A percentile compares a stretch with the other conserved stretches of the same genome.
These are phyloP conservation scores for Dactylella cylindrospora DNA, from an alignment of 2,329 filamentous ascomycete genomes.

Conservation along the genomic window DNA sequence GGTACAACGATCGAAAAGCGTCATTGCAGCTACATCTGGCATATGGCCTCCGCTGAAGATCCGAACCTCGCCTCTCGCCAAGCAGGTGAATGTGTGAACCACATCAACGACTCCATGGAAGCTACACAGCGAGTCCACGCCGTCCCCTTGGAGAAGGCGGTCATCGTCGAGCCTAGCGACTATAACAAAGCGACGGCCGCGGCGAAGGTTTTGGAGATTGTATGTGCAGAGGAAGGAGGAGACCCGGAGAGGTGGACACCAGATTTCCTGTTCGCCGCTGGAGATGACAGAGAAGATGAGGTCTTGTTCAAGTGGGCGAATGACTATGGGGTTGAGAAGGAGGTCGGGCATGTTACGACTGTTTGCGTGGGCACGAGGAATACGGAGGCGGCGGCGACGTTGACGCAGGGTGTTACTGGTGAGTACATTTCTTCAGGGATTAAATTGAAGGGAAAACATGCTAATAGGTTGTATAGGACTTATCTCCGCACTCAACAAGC, in stretches of 20 bases:
- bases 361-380: constrained; percentile 84
- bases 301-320: constrained; percentile 95
- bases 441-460: background rate
- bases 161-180: constrained; percentile 80
- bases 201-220: constrained; percentile 65
- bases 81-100: constrained; percentile 85
- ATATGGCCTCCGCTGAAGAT: constrained; percentile 81
- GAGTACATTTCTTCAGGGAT: constrained; percentile 52
- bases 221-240: constrained; percentile 56
- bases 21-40: constrained; percentile 88
- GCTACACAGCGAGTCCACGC: constrained; percentile 75
- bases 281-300: constrained; percentile 90
- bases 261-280: constrained; percentile 86
- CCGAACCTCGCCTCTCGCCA: constrained; percentile 72
- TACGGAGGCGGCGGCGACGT: constrained; percentile 79
- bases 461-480: constrained; percentile 38
- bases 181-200: constrained; percentile 88
- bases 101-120: constrained; percentile 92
- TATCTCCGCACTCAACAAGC: constrained; percentile 11
- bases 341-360: constrained; percentile 71
- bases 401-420: constrained; percentile 92
- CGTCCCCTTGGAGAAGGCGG: constrained; percentile 73
- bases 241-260: constrained; percentile 55
- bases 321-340: constrained; percentile 62
- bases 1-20: constrained; percentile 85